Evolutionary conservation across 768 basidiomycete species (phyloP).

Genomic region (Favolaschia claudopus): DNA sequence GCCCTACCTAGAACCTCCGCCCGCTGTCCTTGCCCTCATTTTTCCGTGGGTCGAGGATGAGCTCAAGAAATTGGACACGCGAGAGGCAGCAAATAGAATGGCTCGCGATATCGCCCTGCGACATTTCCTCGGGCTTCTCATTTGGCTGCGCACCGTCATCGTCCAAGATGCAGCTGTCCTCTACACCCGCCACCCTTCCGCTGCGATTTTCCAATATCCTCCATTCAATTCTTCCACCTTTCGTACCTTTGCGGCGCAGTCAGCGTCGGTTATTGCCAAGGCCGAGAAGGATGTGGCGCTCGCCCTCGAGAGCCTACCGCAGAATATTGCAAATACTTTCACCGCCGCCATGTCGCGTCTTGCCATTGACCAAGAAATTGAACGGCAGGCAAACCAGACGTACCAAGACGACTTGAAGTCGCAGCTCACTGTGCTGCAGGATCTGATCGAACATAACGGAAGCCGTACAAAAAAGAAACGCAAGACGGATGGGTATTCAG

Average conservation of each 20-base stretch:
- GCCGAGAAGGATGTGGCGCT: slow-evolving; percentile 23
- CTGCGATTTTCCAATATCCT: slow-evolving; percentile 31
- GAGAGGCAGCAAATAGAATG: background rate
- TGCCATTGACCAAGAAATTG: background rate
- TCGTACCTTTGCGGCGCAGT: slow-evolving; percentile 23
- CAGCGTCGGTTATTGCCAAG: slow-evolving; percentile 17
- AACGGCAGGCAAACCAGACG: background rate
- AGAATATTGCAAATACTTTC: slow-evolving; percentile 21
- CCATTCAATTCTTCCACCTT: slow-evolving; percentile 37
- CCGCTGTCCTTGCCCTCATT: slow-evolving; percentile 17
- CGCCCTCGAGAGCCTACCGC: slow-evolving; percentile 33
- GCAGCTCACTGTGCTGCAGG: background rate
- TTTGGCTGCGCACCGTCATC: slow-evolving; percentile 34
- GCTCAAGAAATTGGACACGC: background rate
- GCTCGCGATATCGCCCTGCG: slow-evolving; percentile 35
- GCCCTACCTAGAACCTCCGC: slow-evolving; percentile 29
- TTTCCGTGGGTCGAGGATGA: slow-evolving; percentile 40
- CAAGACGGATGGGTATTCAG: too few species aligned
- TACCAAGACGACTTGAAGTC: background rate
- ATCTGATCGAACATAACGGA: too few species aligned
- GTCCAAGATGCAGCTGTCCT: slow-evolving; percentile 46
- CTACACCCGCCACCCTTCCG: slow-evolving; percentile 25
- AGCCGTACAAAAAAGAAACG: too few species aligned
- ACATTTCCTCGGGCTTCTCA: slow-evolving; percentile 35
- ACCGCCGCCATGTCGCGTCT: background rate